These are phyloP conservation scores for Camelina neglecta DNA, from an alignment of 345 rosid genomes.

Conservation along the genomic window DNA sequence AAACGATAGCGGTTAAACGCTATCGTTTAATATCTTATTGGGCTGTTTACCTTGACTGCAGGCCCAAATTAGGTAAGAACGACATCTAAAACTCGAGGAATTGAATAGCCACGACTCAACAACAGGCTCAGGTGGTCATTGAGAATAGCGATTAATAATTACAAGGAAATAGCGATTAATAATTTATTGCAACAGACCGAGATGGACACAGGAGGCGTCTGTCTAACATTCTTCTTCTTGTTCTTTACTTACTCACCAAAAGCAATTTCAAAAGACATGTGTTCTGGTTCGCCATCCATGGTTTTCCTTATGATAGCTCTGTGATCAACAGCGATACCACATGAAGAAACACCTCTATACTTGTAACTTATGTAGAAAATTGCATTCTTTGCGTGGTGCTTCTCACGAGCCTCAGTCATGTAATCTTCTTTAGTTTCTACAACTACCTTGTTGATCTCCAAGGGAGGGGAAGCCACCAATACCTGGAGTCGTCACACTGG, in stretches of 20 bases:
- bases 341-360: neutral
- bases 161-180: neutral
- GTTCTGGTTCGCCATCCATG: conserved; percentile 23
- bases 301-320: conserved; percentile 19
- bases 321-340: neutral
- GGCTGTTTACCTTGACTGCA: no score
- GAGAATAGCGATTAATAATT: no score
- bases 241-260: no score
- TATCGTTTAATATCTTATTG: no score
- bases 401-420: conserved; percentile 9
- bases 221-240: no score
- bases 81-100: no score
- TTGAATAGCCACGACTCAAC: no score
- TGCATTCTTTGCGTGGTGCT: conserved; percentile 13
- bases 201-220: neutral
- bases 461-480: neutral
- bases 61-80: no score
- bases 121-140: no score
- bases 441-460: conserved; percentile 22
- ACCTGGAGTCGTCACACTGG: neutral
- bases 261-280: conserved; percentile 23
- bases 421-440: conserved; percentile 25
- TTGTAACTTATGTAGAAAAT: conserved; percentile 32
- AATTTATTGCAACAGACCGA: neutral
- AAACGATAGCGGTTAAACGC: no score